Conservation (phyloP, 192 early-diverging fungal genomes). For the Dissophora globulifera region DNA sequence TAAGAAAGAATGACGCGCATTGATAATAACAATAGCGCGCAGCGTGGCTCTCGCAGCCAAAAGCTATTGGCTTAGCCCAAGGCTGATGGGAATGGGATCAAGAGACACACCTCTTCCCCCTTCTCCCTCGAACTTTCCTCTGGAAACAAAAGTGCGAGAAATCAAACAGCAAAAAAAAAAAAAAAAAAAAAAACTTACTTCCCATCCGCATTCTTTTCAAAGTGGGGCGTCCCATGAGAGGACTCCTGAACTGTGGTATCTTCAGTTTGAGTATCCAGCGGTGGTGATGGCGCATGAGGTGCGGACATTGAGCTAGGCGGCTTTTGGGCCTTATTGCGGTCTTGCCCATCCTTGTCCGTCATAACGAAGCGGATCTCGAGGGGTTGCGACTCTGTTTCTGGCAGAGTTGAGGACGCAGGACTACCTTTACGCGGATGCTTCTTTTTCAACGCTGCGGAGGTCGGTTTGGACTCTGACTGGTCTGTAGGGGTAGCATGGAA, state of each 20-base stretch:
- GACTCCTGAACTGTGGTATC: constrained; percentile 24
- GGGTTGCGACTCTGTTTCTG: constrained; percentile 3
- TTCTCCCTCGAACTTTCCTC: too few species aligned
- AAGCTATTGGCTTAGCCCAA: neutral
- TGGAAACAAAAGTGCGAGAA: neutral
- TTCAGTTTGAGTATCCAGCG: constrained; percentile 19
- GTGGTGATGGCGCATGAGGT: constrained; percentile 9
- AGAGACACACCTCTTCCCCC: neutral
- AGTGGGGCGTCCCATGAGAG: constrained; percentile 26
- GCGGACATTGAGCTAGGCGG: too few species aligned
- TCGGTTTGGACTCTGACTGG: neutral
- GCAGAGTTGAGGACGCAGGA: neutral
- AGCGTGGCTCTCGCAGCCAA: too few species aligned
- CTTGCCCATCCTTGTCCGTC: constrained; percentile 40
- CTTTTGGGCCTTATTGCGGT: too few species aligned
- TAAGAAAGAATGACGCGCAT: constrained; percentile 7
- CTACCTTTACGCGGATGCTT: neutral
- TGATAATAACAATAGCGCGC: constrained; percentile 1
- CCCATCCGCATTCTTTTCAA: constrained; percentile 43
- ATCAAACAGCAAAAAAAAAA: neutral
- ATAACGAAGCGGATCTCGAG: constrained; percentile 45
- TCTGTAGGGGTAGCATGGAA: constrained; percentile 18
- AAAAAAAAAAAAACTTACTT: constrained; percentile 30
- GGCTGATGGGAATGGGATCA: too few species aligned
- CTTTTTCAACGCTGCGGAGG: constrained; percentile 10